These are phyloP conservation scores for Suhomyces taliae DNA, from an alignment of 1,139 yeast genomes.

Conservation along the genomic window DNA sequence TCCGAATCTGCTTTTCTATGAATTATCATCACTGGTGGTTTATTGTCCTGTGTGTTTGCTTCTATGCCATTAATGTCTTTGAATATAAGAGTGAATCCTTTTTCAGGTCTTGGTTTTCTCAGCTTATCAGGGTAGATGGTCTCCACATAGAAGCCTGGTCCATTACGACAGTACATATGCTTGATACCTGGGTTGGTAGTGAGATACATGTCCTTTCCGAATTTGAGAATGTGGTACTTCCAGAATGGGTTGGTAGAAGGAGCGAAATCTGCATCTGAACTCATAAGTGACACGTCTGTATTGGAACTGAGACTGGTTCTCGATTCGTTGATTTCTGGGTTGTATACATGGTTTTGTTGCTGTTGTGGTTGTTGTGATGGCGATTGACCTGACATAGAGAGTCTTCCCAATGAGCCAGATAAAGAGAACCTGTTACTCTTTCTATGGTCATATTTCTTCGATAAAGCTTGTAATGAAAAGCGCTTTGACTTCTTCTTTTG, in stretches of 20 bases:
- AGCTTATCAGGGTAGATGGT: constrained; percentile 22
- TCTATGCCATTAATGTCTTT: constrained; percentile 31
- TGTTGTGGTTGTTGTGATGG: neutral
- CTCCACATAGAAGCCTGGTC: constrained; percentile 57
- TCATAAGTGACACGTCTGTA: constrained; percentile 9
- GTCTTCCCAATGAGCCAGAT: constrained; percentile 11
- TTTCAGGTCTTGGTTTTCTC: constrained; percentile 12
- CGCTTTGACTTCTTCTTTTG: constrained; percentile 12
- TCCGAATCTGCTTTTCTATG: constrained; percentile 26
- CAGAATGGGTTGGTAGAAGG: constrained; percentile 41
- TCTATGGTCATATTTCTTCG: neutral
- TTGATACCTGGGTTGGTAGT: constrained; percentile 60
- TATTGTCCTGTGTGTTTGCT: constrained; percentile 15
- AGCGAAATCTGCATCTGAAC: constrained; percentile 11
- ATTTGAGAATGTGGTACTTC: constrained; percentile 58
- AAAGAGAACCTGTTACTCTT: constrained; percentile 10
- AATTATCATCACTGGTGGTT: constrained; percentile 32
- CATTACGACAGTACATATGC: constrained; percentile 55
- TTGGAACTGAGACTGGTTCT: constrained; percentile 12
- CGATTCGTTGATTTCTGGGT: constrained; percentile 2
- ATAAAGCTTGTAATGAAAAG: constrained; percentile 13
- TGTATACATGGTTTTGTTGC: constrained; percentile 1
- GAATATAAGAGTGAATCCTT: constrained; percentile 35
- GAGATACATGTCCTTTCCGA: constrained; percentile 51
- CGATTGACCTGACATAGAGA: constrained; percentile 3